Percentiles rank a stretch among this genome's conserved stretches.
phyloP scores from a whole-genome alignment of 345 rosid species.

The Populus alba region DNA sequence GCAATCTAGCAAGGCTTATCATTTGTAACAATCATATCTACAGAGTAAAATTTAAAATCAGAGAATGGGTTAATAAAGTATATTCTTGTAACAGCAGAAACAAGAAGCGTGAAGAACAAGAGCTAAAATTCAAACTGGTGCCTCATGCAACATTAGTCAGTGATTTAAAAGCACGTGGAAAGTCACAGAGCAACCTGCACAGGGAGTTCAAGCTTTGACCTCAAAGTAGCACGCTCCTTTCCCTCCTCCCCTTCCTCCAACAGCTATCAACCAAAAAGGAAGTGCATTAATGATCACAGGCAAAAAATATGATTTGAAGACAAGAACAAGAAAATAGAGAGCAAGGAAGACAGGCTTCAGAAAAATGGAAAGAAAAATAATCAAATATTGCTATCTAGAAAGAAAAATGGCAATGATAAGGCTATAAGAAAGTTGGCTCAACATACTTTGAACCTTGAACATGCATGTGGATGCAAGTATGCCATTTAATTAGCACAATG shows the following conservation, averaged over 20 bases:
- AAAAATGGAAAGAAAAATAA: not conserved
- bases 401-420: not conserved
- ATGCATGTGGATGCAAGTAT: not conserved
- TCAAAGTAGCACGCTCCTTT: constrained; percentile 72
- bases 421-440: not conserved
- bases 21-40: not conserved
- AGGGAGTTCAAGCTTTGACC: constrained; percentile 98
- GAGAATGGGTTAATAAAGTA: not conserved
- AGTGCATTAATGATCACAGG: constrained; percentile 9
- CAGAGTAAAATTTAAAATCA: not conserved
- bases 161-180: not conserved
- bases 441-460: not conserved
- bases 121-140: not conserved
- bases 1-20: not conserved
- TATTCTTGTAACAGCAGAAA: not conserved
- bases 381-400: not conserved
- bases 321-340: not conserved
- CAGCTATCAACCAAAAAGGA: constrained; percentile 45
- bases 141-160: not conserved
- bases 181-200: constrained; percentile 66
- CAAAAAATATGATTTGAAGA: not conserved
- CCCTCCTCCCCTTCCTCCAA: constrained; percentile 97
- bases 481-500: not conserved
- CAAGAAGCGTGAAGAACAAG: not conserved
- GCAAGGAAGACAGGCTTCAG: not conserved